Evolutionary conservation across 139 green algal genomes (phyloP).

Genomic region (Chlamydomonas eustigma): DNA sequence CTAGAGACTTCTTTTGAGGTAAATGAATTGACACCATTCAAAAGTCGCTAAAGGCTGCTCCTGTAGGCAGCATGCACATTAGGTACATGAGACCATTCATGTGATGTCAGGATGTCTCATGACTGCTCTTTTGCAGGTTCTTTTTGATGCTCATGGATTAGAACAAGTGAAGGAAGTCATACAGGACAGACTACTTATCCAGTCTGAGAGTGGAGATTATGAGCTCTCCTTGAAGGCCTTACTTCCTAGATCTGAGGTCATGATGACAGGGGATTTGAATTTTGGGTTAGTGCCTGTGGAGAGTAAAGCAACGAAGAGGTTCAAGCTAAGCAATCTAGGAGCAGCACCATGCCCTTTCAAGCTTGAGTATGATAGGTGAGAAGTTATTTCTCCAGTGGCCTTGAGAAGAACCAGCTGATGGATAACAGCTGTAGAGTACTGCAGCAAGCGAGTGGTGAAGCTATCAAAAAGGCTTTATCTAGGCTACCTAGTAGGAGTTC

Average conservation of each 20-base stretch:
- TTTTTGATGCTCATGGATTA: conserved; percentile 24
- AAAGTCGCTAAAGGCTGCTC: too few species aligned
- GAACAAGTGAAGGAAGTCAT: conserved; percentile 21
- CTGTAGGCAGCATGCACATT: too few species aligned
- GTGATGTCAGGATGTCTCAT: too few species aligned
- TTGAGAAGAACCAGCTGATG: too few species aligned
- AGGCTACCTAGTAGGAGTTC: too few species aligned
- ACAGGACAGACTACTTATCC: conserved; percentile 33
- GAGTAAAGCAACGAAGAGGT: conserved; percentile 31
- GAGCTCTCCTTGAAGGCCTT: conserved; percentile 26
- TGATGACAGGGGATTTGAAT: conserved; percentile 38
- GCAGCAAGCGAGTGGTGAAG: too few species aligned
- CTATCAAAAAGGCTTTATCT: too few species aligned
- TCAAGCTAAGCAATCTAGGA: conserved; percentile 36
- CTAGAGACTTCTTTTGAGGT: conserved; percentile 39
- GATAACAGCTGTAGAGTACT: too few species aligned
- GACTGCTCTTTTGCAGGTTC: conserved; percentile 21
- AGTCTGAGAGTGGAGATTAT: conserved; percentile 30
- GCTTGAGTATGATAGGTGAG: conserved; percentile 10
- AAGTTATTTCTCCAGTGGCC: too few species aligned
- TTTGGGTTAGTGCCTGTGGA: conserved; percentile 39
- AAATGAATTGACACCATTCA: too few species aligned
- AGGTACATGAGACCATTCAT: too few species aligned
- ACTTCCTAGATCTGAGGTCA: conserved; percentile 15
- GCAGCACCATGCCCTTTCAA: conserved; percentile 13